Evolutionary conservation across 2,329 filamentous ascomycete genomes (phyloP).

Genomic region (Fusarium nematophilum): DNA sequence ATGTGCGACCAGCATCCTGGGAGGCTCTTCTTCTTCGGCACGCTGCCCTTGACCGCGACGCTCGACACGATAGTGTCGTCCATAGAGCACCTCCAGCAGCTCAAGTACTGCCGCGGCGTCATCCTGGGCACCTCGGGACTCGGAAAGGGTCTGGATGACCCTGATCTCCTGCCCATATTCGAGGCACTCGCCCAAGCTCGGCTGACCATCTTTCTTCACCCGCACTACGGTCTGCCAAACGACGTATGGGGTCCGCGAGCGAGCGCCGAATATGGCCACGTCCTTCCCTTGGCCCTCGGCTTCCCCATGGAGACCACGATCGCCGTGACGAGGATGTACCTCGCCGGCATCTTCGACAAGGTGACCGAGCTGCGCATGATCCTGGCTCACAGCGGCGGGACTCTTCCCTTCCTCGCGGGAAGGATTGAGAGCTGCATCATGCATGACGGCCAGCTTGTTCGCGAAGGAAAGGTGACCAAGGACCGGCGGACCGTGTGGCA

Average conservation of each 20-base stretch:
- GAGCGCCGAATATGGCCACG: constrained; percentile 80
- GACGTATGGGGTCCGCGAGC: constrained; percentile 81
- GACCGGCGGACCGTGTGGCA: constrained; percentile 65
- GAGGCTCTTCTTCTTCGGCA: constrained; percentile 84
- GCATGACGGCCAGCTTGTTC: constrained; percentile 81
- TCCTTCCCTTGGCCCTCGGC: constrained; percentile 84
- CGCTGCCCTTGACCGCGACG: constrained; percentile 80
- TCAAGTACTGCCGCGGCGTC: constrained; percentile 82
- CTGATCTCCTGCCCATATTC: constrained; percentile 77
- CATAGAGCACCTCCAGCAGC: constrained; percentile 68
- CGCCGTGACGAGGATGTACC: constrained; percentile 85
- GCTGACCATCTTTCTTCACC: constrained; percentile 84
- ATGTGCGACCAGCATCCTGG: constrained; percentile 76
- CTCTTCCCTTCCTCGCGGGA: constrained; percentile 88
- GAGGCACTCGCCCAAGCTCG: constrained; percentile 71
- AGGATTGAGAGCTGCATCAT: constrained; percentile 87
- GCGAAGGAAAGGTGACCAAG: constrained; percentile 65
- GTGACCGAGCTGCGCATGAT: constrained; percentile 77
- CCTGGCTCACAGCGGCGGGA: constrained; percentile 89
- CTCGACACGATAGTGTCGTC: constrained; percentile 71
- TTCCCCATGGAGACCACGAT: constrained; percentile 96
- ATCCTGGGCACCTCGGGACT: constrained; percentile 89
- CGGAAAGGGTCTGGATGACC: constrained; percentile 84
- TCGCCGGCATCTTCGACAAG: constrained; percentile 86
- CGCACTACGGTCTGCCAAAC: constrained; percentile 88